Evolutionary conservation across 352 stramenopile genomes (phyloP), one percentile per base, ranked within the genome.

Genomic region (Globisporangium barbulae): DNA sequence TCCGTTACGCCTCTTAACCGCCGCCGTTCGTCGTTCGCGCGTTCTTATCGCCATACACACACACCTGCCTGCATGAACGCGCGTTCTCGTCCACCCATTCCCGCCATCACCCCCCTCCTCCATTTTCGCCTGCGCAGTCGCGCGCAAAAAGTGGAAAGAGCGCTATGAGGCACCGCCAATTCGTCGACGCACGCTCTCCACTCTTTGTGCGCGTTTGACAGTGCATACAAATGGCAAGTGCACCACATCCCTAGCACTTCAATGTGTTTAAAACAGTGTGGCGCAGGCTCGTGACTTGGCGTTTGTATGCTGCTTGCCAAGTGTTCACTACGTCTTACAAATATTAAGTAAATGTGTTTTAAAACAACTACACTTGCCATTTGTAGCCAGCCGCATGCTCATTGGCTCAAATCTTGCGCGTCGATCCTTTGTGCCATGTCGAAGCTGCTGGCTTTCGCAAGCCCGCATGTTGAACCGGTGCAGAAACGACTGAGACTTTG

Each of bases 131-230:
- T 88, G 75, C 69, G 74, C 68, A 35, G 37, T 83, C 61, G 61
- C 48, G 66, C 66, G 76, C 78, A 88, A 88, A 85, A 85, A 83
- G 68, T 71, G 76, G 72, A 89, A 89, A 89, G 77, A 86, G 74
- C 71, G 44, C 39, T 42, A 73, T 60, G 70, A 41, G 63, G 71
- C 64, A 69, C 67, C 61, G 74, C 68, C 62, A 58, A 74, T 53
- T 72, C 65, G 71, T 73, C 76, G 75, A 76, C 75, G 70, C 65
- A 79, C 67, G 59, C 66, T 66, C 71, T 75, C 81, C 78, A 90
- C 78, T 78, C 70, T 81, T 83, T 79, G 5, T 5, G 13, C 15
- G 48, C 48, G 48, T 54, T 54, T 35, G 22, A 44, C 21, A 54
- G 48, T 9, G 21, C 28, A 55, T 55, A 45, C 39, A 45, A 45